Base-by-base conservation (phyloP, 495 filamentous ascomycete species). In the Aspergillus homomorphus region DNA sequence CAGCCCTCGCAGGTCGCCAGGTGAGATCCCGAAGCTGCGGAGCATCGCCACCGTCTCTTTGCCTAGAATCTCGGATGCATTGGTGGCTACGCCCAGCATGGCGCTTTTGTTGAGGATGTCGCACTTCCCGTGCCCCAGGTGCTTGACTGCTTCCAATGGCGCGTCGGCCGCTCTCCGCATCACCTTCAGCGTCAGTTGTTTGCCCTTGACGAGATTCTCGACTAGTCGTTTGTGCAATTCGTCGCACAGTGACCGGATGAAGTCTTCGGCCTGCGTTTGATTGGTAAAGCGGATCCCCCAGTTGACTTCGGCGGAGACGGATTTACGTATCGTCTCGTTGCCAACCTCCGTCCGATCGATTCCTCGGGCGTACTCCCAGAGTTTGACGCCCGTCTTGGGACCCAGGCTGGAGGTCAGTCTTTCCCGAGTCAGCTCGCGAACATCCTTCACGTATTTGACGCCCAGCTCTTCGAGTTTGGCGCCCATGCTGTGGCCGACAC, bases 261-360 rank as follows among this genome's bases (percentile, higher is more conserved):
- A 98, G 53, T 91, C 88, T 45, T 98, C 94, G 0, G 89, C 91
- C 70, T 98, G 93, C 7, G 83, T 83, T 58, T 96, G 90, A 48
- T 82, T 94, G 54, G 90, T 84, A 64, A 98, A 98, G 26, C 94
- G 86, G 53, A 98, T 94, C 2, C 94, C 94, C 95, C 95, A 98
- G 64, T 96, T 98, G 57, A 98, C 90, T 59, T 98, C 92, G 0
- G 92, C 93, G 1, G 92, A 96, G 14, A 98, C 89, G 0, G 92
- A 96, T 67, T 97, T 96, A 33, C 94, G 83, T 14, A 83, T 66
- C 0, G 82, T 79, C 67, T 92, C 87, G 46, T 91, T 88, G 30
- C 94, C 94, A 24, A 98, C 90, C 70, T 96, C 92, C 0, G 84
- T 78, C 45, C 81, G 78, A 70, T 98, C 95, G 53, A 98, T 90